Base-by-base conservation (phyloP, 2,329 filamentous ascomycete genomes). In the Leptographium flavum region DNA sequence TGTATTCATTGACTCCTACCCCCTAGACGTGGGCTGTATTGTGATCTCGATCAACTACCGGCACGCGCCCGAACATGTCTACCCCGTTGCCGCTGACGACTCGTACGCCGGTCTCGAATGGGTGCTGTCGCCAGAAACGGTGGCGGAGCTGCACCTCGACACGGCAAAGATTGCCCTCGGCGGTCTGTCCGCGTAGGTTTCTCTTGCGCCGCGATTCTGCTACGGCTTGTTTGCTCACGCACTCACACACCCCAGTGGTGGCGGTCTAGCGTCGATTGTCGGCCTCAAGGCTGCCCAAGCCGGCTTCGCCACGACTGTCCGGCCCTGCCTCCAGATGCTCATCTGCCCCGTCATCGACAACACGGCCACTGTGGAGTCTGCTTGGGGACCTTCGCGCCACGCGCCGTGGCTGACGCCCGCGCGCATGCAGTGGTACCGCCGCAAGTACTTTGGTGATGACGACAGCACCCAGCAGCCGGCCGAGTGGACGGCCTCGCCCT, bases 341-440 rank as follows among this genome's bases (percentile, higher is more conserved):
- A 69, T 69, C 14, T 73, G 77, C 3, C 74, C 74, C 0, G 73
- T 77, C 8, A 70, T 65, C 31, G 74, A 77, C 56, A 77, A 77
- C 58, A 75, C 70, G 1, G 73, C 72, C 7, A 55, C 51, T 8
- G 69, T 60, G 45, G 71, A 64, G 46, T 53, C 57, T 1, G 69
- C 70, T 3, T 79, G 70, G 63, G 61, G 57, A 15, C 64, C 67
- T 37, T 73, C 72, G 53, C 61, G 74, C 51, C 61, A 67, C 52
- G 66, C 72, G 1, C 70, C 72, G 0, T 61, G 77, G 2, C 68
- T 73, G 0, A 70, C 72, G 0, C 59, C 60, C 3, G 25, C 31
- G 17, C 76, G 77, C 56, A 78, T 78, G 74, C 55, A 73, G 41
- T 78, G 74, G 74, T 79, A 74, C 53, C 63, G 74, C n/a, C 55